phyloP scores from a whole-genome alignment of 495 filamentous ascomycete genomes.

The Lasiosphaeria ovina region DNA sequence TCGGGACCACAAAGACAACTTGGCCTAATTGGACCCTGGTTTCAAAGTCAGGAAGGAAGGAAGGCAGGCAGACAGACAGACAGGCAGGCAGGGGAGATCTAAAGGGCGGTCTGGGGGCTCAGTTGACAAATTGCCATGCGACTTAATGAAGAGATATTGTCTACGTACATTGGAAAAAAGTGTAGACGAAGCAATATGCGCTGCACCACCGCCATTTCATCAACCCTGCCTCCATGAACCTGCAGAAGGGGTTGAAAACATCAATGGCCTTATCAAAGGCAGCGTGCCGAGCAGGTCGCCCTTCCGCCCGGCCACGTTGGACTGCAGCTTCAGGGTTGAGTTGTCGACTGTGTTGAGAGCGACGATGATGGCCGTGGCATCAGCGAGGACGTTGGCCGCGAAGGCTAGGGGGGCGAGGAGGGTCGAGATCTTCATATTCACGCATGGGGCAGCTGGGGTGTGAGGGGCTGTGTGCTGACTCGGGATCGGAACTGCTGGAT shows the following conservation, averaged over 20 bases:
- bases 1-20: no score
- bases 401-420: slow-evolving; percentile 25
- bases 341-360: slow-evolving; percentile 29
- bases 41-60: no score
- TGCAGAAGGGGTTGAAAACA: slow-evolving; percentile 16
- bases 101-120: no score
- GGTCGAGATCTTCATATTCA: slow-evolving; percentile 23
- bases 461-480: not conserved
- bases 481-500: not conserved
- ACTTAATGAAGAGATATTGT: no score
- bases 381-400: slow-evolving; percentile 22
- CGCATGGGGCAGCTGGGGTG: not conserved
- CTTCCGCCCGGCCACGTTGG: slow-evolving; percentile 27
- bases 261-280: slow-evolving; percentile 31
- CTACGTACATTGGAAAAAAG: no score
- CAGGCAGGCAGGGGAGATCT: no score
- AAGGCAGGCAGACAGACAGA: no score
- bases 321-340: slow-evolving; percentile 29
- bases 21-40: no score
- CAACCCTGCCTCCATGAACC: no score
- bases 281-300: slow-evolving; percentile 22
- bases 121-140: no score
- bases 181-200: not conserved
- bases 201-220: not conserved
- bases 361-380: slow-evolving; percentile 26